Base-by-base conservation (phyloP, 495 filamentous ascomycete species). In the Hyphodiscus hymeniophilus region DNA sequence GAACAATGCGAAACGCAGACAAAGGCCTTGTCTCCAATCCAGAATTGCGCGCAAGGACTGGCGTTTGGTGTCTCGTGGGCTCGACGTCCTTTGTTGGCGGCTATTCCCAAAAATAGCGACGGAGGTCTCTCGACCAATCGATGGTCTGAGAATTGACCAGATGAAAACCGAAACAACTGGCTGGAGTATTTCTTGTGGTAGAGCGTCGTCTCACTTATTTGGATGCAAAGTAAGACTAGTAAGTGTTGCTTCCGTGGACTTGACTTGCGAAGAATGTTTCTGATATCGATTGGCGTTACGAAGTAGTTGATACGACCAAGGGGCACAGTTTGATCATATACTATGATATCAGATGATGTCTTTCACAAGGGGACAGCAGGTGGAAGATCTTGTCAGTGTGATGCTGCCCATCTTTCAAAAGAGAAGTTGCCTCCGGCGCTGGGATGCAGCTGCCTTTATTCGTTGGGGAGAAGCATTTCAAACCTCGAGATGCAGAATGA, bases 401-500 rank as follows among this genome's bases (percentile, higher is more conserved):
- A 51, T 50, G 57, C 50, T 56, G 57, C 40, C 57, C 57, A 60
- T 60, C 57, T 51, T 54, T 54, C 22, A 21, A 36, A 59, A 58
- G 48, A 55, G 50, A 28, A 28, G 40, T 55, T 45, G 56, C 56
- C 56, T 55, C 46, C 44, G 33, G 45, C 35, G 15, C 17, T n/a
- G 26, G 56, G 44, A 10, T 17, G 3, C 31, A 11, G n/a, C 51
- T 42, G 45, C 44, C 55, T 54, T 58, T 51, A 57, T 57, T 57
- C 50, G 44, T 33, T 22, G 17, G 23, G 16, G 39, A 1, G 32
- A 16, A n/a, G 41, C 20, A 23, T 3, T 7, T 33, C 15, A 31
- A 16, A 7, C 44, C 38, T 43, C 7, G 34, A 47, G 42, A 51
- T 49, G 39, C 40, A 41, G 15, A 17, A 13, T 54, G 41, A 54